Conservation (phyloP, 2,329 filamentous ascomycete species). For the Hyphodiscus sp. region DNA sequence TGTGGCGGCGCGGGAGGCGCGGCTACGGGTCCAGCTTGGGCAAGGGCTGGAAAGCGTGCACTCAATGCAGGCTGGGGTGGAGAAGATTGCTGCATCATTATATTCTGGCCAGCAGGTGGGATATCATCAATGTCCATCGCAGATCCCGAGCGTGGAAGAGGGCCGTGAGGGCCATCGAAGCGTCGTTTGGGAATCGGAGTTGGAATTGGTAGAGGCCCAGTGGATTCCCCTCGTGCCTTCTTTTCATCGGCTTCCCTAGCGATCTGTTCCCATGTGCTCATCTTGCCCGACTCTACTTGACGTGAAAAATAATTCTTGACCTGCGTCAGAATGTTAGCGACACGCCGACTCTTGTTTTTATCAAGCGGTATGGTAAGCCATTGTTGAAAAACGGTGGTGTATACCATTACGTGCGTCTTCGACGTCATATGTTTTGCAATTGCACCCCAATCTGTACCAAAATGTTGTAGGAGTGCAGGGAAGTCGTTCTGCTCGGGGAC, state of each 20-base stretch:
- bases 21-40: conserved; percentile 28
- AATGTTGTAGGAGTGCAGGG: conserved; percentile 62
- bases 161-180: conserved; percentile 40
- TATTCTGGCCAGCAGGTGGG: conserved; percentile 13
- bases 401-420: conserved; percentile 81
- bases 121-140: conserved; percentile 40
- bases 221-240: conserved; percentile 48
- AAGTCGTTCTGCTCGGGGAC: conserved; percentile 77
- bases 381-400: conserved; percentile 30
- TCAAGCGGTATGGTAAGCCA: conserved; percentile 21
- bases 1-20: conserved; percentile 20
- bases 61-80: conserved; percentile 22
- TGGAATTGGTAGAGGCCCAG: conserved; percentile 53
- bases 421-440: conserved; percentile 77
- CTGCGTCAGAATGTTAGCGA: conserved; percentile 36
- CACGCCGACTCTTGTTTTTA: conserved; percentile 26
- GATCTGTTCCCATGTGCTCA: conserved; percentile 53
- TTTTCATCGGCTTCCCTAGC: conserved; percentile 55
- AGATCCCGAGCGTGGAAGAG: conserved; percentile 40
- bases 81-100: conserved; percentile 21
- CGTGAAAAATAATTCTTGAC: conserved; percentile 64
- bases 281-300: conserved; percentile 50
- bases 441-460: conserved; percentile 70
- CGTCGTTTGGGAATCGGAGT: conserved; percentile 44
- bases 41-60: conserved; percentile 26